phyloP scores from a whole-genome alignment of 805 yeast genomes.

The Candida nemodendra region DNA sequence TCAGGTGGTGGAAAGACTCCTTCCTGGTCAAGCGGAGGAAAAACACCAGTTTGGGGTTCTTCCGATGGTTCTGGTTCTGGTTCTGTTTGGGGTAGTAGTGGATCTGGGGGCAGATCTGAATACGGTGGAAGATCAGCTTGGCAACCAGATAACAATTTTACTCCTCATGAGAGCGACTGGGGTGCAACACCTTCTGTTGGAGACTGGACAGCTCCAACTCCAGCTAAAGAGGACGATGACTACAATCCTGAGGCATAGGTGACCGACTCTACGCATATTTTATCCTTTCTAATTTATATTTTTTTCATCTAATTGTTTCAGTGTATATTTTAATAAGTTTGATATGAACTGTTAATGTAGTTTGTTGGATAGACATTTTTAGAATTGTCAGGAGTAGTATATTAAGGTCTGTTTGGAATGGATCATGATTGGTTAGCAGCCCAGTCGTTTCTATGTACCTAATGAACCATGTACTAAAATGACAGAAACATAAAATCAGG shows the following conservation, averaged over 20 bases:
- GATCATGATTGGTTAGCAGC: no score
- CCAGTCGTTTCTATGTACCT: not conserved
- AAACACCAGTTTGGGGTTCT: conserved; percentile 37
- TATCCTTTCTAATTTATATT: no score
- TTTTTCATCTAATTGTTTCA: no score
- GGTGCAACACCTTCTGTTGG: conserved; percentile 47
- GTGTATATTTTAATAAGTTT: no score
- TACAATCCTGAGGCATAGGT: conserved; percentile 18
- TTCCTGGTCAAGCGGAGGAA: conserved; percentile 36
- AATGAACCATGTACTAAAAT: not conserved
- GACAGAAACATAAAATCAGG: no score
- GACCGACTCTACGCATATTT: no score
- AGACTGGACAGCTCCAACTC: conserved; percentile 48
- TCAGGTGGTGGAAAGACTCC: conserved; percentile 37
- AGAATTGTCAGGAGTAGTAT: no score
- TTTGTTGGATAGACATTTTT: no score
- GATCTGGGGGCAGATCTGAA: conserved; percentile 42
- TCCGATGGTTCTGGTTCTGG: conserved; percentile 15
- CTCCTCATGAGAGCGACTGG: conserved; percentile 30
- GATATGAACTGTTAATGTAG: no score
- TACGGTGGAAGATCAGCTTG: conserved; percentile 51
- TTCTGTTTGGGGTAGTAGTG: conserved; percentile 35
- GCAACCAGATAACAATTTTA: conserved; percentile 34
- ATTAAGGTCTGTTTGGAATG: no score
- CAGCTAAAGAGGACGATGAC: conserved; percentile 33